These are phyloP conservation scores for Malus hybrid DNA, from an alignment of 331 rosid species.

Conservation along the genomic window DNA sequence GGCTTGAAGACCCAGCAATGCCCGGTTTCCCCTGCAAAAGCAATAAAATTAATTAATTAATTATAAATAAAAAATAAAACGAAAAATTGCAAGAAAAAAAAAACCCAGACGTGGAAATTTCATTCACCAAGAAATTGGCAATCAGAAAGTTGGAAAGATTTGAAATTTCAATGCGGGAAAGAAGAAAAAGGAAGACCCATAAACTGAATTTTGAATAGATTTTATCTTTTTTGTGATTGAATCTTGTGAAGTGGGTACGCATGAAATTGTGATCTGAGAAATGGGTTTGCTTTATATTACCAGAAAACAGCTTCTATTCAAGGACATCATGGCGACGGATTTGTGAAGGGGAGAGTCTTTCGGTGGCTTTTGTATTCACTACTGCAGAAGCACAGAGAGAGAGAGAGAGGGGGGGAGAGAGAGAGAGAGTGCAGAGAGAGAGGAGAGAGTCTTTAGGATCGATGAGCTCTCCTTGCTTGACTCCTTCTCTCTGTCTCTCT, in stretches of 20 bases:
- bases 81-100: neutral
- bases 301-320: slow-evolving; percentile 43
- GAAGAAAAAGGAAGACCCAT: neutral
- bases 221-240: neutral
- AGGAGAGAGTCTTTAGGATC: neutral
- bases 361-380: slow-evolving; percentile 8
- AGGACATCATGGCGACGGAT: slow-evolving; percentile 56
- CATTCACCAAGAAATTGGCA: neutral
- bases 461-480: slow-evolving; percentile 22
- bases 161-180: slow-evolving; percentile 13
- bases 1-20: slow-evolving; percentile 25
- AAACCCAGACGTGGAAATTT: slow-evolving; percentile 9
- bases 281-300: slow-evolving; percentile 30
- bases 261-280: slow-evolving; percentile 13
- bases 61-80: neutral
- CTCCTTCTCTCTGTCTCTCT: slow-evolving; percentile 26
- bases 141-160: neutral
- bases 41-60: neutral
- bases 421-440: neutral
- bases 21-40: slow-evolving; percentile 42
- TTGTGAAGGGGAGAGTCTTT: slow-evolving; percentile 27
- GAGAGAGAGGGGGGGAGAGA: neutral
- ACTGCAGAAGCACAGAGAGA: neutral
- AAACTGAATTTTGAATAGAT: neutral
- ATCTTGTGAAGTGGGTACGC: slow-evolving; percentile 2